Conservation (phyloP, 805 yeast genomes). For the Metschnikowia arizonensis region DNA sequence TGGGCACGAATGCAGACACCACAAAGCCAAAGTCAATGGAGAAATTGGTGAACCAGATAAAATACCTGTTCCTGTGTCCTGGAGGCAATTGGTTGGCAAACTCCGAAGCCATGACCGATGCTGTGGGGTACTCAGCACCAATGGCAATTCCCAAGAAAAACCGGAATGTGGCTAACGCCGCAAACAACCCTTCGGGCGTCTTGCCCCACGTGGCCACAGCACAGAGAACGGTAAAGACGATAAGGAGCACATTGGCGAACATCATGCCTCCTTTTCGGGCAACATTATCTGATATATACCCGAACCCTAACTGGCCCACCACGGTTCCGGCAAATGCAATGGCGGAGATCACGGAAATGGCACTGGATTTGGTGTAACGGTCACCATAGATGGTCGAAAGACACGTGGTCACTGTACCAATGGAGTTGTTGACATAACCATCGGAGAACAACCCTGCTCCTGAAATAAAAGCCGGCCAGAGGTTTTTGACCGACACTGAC, state of each 20-base stretch:
- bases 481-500: constrained; percentile 22
- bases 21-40: constrained; percentile 90
- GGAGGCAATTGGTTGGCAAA: constrained; percentile 73
- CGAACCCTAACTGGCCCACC: constrained; percentile 78
- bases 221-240: constrained; percentile 71
- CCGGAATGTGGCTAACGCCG: constrained; percentile 79
- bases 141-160: constrained; percentile 87
- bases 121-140: constrained; percentile 94
- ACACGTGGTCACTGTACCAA: constrained; percentile 72
- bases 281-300: constrained; percentile 72
- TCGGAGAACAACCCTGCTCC: constrained; percentile 94
- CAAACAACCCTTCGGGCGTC: constrained; percentile 69
- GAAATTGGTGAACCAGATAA: constrained; percentile 81
- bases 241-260: constrained; percentile 67
- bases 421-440: constrained; percentile 86
- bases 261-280: constrained; percentile 85
- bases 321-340: constrained; percentile 93
- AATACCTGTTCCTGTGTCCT: constrained; percentile 87
- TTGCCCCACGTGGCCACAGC: constrained; percentile 71
- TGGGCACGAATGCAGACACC: constrained; percentile 75
- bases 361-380: constrained; percentile 57
- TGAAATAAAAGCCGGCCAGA: constrained; percentile 41
- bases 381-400: constrained; percentile 61
- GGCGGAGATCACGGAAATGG: constrained; percentile 75
- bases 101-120: constrained; percentile 91